phyloP scores from a whole-genome alignment of 2,329 filamentous ascomycete species.

The Blastomyces emzantsi region DNA sequence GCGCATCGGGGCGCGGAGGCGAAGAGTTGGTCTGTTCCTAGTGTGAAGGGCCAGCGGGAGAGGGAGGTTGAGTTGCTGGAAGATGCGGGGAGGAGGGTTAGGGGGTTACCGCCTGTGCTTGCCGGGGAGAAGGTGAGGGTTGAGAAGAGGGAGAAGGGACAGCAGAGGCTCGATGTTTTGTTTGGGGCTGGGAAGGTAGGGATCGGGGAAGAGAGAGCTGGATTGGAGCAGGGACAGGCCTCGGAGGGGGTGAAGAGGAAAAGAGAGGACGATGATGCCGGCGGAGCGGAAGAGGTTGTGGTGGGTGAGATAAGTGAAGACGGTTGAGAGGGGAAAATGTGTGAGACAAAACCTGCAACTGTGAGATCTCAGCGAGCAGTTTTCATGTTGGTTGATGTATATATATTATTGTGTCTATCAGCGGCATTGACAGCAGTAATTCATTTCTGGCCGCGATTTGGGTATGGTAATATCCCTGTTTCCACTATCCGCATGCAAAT shows the following conservation, averaged over 20 bases:
- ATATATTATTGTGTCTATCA: neutral
- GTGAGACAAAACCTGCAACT: neutral
- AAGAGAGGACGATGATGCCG: neutral
- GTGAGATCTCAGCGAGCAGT: neutral
- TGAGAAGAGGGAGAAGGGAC: slow-evolving; percentile 26
- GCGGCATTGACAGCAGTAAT: neutral
- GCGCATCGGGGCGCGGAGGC: slow-evolving; percentile 21
- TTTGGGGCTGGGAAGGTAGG: slow-evolving; percentile 19
- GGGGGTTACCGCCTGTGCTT: slow-evolving; percentile 27
- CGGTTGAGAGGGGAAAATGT: neutral
- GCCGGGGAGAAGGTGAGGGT: slow-evolving; percentile 27
- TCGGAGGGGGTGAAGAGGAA: slow-evolving; percentile 17
- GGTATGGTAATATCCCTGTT: too few relatives aligned
- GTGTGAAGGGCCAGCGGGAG: slow-evolving; percentile 28
- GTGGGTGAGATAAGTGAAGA: neutral
- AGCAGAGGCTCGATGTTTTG: slow-evolving; percentile 25
- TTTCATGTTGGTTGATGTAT: too few relatives aligned
- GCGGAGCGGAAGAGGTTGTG: neutral
- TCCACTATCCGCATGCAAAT: neutral
- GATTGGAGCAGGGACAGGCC: neutral
- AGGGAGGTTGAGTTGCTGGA: slow-evolving; percentile 28
- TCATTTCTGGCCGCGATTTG: neutral
- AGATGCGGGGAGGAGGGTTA: slow-evolving; percentile 27
- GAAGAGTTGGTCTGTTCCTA: slow-evolving; percentile 29
- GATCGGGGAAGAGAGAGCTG: neutral